Evolutionary conservation across 306 rosid species (phyloP), one percentile per base, ranked within the genome.

Genomic region (Hylodesmum podocarpum): DNA sequence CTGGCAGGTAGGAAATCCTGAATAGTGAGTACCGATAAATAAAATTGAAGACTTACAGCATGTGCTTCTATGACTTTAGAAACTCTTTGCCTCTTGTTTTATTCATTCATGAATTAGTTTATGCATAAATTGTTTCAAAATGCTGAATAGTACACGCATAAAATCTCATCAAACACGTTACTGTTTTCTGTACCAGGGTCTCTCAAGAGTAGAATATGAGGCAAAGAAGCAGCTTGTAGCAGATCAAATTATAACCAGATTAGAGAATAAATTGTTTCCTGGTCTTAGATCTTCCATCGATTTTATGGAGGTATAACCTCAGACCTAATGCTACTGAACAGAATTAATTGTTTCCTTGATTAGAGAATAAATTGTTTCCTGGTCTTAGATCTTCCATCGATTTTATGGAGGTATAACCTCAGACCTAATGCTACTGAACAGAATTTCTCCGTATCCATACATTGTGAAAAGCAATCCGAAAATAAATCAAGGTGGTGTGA

Each of bases 151-250:
- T n/a, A n/a, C n/a, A n/a, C n/a, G n/a, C n/a, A n/a, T n/a, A n/a
- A n/a, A n/a, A n/a, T n/a, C n/a, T n/a, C n/a, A 33, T 66, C 21
- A 66, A 65, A 59, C 15, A 66, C 70, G 47, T 29, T 43, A 40
- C 22, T 55, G 19, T 66, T 78, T 85, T 82, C 22, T 63, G 22
- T 82, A 28, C 59, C 65, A 92, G 99, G 97, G 89, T 81, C 91
- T 95, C 43, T 77, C 97, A 62, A 66, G 80, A 75, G 80, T 66
- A 53, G 97, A 92, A 29, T 92, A 92, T 15, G 93, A 90, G 71
- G 90, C 88, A 83, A 92, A 92, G 92, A 95, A 95, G 88, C 90
- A 86, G 85, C 80, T 76, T 58, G 88, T 92, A 72, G 97, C 99
- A 0, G 89, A 89, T 84, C 86, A 87, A 87, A 87, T 95, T 79